phyloP scores from a whole-genome alignment of 2,329 filamentous ascomycete species.

The Nothopassalora personata region DNA sequence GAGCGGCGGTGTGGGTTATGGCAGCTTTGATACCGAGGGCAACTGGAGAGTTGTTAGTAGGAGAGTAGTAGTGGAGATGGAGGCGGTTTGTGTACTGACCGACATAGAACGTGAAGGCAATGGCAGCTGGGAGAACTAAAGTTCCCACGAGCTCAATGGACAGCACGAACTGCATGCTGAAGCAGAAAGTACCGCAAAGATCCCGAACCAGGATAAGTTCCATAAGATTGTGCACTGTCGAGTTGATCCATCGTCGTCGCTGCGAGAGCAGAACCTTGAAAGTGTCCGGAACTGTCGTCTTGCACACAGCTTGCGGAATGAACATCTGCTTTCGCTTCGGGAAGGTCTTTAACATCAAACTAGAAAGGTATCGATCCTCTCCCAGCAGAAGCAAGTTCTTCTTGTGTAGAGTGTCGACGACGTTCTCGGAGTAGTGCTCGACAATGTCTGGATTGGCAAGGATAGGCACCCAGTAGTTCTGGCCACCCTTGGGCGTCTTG shows the following conservation, averaged over 20 bases:
- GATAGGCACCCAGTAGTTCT: slow-evolving; percentile 99
- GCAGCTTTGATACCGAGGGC: slow-evolving; percentile 75
- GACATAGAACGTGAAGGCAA: slow-evolving; percentile 94
- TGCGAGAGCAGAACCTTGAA: slow-evolving; percentile 93
- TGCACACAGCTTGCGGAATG: slow-evolving; percentile 96
- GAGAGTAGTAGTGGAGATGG: neutral
- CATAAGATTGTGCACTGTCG: slow-evolving; percentile 97
- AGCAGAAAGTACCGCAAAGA: slow-evolving; percentile 97
- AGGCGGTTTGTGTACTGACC: slow-evolving; percentile 52
- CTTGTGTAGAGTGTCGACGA: slow-evolving; percentile 96
- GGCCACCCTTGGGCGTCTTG: slow-evolving; percentile 94
- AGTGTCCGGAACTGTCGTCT: slow-evolving; percentile 89
- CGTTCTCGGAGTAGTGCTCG: slow-evolving; percentile 98
- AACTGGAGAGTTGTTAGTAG: slow-evolving; percentile 47
- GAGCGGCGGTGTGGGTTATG: slow-evolving; percentile 52
- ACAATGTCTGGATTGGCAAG: slow-evolving; percentile 97
- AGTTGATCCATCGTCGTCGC: slow-evolving; percentile 97
- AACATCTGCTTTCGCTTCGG: slow-evolving; percentile 99
- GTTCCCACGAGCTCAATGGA: slow-evolving; percentile 94
- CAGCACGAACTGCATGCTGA: slow-evolving; percentile 99
- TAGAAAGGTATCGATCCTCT: slow-evolving; percentile 92
- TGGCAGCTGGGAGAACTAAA: slow-evolving; percentile 88
- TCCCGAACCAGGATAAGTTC: slow-evolving; percentile 92
- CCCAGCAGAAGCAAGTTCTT: slow-evolving; percentile 90
- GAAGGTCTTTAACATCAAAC: slow-evolving; percentile 97